These are phyloP conservation scores for Rhodotorula sphaerocarpa DNA, from an alignment of 768 basidiomycete species.

Conservation along the genomic window DNA sequence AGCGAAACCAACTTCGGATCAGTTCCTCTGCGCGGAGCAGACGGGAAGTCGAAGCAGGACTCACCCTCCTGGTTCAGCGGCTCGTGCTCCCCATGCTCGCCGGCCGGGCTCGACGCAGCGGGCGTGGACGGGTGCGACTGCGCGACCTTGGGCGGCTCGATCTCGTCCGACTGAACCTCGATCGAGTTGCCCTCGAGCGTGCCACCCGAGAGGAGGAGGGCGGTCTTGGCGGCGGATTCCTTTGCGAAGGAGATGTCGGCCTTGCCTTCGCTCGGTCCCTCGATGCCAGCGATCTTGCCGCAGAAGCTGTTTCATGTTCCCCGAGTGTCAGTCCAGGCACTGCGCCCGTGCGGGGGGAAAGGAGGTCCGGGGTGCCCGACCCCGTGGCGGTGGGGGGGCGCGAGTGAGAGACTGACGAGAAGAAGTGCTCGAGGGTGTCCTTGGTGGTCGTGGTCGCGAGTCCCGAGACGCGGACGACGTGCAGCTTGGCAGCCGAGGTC, in stretches of 20 bases:
- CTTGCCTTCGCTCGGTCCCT: constrained; percentile 45
- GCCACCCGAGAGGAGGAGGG: constrained; percentile 60
- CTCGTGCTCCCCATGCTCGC: constrained; percentile 30
- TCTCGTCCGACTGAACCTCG: constrained; percentile 60
- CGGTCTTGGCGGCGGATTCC: constrained; percentile 70
- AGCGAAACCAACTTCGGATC: too few relatives aligned
- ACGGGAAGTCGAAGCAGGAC: not conserved
- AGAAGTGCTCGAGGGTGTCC: constrained; percentile 4
- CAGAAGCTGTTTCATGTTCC: constrained; percentile 65
- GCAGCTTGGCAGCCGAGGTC: not conserved
- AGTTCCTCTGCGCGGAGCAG: not conserved
- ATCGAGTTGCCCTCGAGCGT: constrained; percentile 65
- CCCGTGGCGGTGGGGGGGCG: not conserved
- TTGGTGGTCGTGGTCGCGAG: not conserved
- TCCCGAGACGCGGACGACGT: not conserved
- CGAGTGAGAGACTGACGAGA: not conserved
- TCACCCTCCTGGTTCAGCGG: constrained; percentile 37
- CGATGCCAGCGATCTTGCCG: constrained; percentile 55
- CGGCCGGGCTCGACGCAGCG: constrained; percentile 20
- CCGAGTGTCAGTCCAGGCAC: constrained; percentile 12
- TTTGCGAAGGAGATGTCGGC: constrained; percentile 83
- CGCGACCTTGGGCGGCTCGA: constrained; percentile 41
- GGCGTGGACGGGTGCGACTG: constrained; percentile 39
- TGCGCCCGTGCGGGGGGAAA: not conserved
- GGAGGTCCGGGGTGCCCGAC: too few relatives aligned